Conservation (phyloP, 805 yeast species). For the Zygotorulaspora danielsina region DNA sequence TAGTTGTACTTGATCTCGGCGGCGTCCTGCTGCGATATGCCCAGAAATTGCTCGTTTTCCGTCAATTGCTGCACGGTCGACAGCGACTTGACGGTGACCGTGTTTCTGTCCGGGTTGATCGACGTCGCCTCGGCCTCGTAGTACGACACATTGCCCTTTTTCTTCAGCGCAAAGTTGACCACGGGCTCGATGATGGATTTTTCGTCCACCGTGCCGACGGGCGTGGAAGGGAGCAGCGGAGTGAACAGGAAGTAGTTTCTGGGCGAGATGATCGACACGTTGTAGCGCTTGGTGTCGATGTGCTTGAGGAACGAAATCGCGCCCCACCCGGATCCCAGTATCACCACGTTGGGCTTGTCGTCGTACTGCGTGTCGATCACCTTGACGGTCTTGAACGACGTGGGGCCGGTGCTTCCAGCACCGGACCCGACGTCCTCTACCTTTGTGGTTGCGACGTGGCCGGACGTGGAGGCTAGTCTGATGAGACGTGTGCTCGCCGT, state of each 20-base stretch:
- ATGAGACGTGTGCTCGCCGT: conserved; percentile 18
- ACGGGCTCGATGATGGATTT: conserved; percentile 95
- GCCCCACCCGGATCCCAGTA: conserved; percentile 92
- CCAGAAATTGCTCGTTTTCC: conserved; percentile 37
- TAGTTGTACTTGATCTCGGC: conserved; percentile 66
- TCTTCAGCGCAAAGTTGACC: conserved; percentile 75
- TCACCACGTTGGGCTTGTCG: conserved; percentile 48
- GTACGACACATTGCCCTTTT: conserved; percentile 72
- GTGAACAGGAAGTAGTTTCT: conserved; percentile 92
- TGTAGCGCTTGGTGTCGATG: conserved; percentile 81
- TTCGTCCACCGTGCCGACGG: conserved; percentile 86
- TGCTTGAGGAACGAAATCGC: conserved; percentile 79
- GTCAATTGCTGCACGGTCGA: conserved; percentile 33
- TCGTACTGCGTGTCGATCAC: conserved; percentile 32
- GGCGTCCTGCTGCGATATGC: conserved; percentile 39
- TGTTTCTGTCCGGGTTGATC: conserved; percentile 70
- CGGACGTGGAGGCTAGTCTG: conserved; percentile 20
- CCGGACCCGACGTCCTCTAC: conserved; percentile 11
- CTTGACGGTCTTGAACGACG: conserved; percentile 40
- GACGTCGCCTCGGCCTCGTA: conserved; percentile 88
- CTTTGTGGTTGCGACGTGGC: conserved; percentile 10
- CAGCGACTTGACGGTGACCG: conserved; percentile 54
- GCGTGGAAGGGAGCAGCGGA: conserved; percentile 87
- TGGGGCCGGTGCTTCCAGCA: conserved; percentile 28
- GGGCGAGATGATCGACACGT: conserved; percentile 86